phyloP scores from a whole-genome alignment of 2,329 filamentous ascomycete genomes.

The Leptographium radiaticola region DNA sequence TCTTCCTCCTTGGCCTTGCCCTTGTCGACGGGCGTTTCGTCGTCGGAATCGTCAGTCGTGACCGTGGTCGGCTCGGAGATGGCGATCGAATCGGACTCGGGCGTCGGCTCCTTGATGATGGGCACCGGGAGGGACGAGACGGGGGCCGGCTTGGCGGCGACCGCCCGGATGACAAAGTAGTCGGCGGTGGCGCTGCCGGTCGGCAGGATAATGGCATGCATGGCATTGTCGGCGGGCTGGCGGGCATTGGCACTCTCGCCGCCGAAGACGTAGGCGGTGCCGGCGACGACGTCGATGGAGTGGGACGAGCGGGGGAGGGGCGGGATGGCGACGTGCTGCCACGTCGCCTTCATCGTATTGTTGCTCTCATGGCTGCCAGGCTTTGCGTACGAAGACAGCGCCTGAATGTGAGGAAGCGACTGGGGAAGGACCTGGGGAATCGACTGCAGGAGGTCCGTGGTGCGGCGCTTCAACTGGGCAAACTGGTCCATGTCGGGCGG shows the following conservation, averaged over 20 bases:
- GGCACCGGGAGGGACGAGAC: slow-evolving; percentile 15
- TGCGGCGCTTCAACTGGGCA: slow-evolving; percentile 38
- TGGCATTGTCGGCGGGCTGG: slow-evolving; percentile 55
- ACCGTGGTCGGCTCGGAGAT: slow-evolving; percentile 2
- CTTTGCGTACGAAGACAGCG: slow-evolving; percentile 1
- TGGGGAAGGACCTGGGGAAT: neutral
- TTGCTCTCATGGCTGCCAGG: slow-evolving; percentile 8
- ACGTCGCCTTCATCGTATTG: slow-evolving; percentile 39
- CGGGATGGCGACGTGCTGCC: slow-evolving; percentile 43
- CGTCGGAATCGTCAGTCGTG: slow-evolving; percentile 16
- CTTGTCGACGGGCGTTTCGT: slow-evolving; percentile 19
- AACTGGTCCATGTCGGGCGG: slow-evolving; percentile 36
- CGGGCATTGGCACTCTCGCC: slow-evolving; percentile 49
- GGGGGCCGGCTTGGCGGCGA: slow-evolving; percentile 13
- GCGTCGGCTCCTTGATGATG: slow-evolving; percentile 6
- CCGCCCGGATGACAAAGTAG: slow-evolving; percentile 43
- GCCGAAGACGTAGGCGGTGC: slow-evolving; percentile 55
- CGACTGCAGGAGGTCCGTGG: slow-evolving; percentile 38
- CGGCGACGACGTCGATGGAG: slow-evolving; percentile 45
- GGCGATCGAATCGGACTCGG: slow-evolving; percentile 10
- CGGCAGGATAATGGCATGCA: slow-evolving; percentile 53
- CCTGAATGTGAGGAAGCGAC: neutral
- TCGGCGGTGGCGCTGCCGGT: slow-evolving; percentile 44
- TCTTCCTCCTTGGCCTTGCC: slow-evolving; percentile 17
- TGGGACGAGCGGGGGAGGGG: slow-evolving; percentile 62